These are phyloP conservation scores for Blastocystis sp. DNA, from an alignment of 352 stramenopile species.

Conservation along the genomic window DNA sequence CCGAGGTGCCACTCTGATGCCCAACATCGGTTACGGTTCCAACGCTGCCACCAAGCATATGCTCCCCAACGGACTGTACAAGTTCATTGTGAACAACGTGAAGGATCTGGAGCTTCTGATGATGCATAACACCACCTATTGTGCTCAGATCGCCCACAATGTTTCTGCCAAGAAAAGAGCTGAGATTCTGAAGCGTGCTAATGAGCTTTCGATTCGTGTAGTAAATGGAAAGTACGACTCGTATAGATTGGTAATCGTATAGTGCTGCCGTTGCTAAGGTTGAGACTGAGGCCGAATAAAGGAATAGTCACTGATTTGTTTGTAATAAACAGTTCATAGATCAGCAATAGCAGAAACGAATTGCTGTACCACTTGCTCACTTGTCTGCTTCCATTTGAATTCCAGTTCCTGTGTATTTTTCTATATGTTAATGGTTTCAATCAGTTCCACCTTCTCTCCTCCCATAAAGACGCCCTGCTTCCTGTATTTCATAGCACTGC, in stretches of 20 bases:
- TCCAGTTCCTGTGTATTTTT: conserved; percentile 46
- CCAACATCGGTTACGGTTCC: conserved; percentile 96
- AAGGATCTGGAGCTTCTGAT: too few species aligned
- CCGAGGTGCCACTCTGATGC: conserved; percentile 94
- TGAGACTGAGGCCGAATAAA: conserved; percentile 44
- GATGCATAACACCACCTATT: too few species aligned
- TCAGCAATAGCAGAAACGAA: neutral
- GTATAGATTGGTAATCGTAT: conserved; percentile 69
- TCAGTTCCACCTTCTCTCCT: conserved; percentile 26
- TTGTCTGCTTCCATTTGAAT: conserved; percentile 42
- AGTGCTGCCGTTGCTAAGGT: conserved; percentile 36
- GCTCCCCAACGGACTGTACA: too few species aligned
- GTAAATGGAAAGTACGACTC: conserved; percentile 77
- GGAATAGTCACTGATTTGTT: neutral
- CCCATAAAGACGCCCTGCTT: conserved; percentile 46
- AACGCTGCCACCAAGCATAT: too few species aligned
- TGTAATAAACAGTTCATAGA: neutral
- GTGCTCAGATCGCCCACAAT: too few species aligned
- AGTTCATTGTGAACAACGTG: too few species aligned
- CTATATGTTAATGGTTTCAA: neutral
- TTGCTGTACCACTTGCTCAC: neutral
- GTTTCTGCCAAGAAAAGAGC: too few species aligned
- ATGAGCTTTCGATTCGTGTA: conserved; percentile 94
- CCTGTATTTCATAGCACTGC: conserved; percentile 11
- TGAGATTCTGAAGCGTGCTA: too few species aligned